Base-by-base conservation (phyloP, 2,329 filamentous ascomycete genomes). In the Rhexocercosporidium sp. region DNA sequence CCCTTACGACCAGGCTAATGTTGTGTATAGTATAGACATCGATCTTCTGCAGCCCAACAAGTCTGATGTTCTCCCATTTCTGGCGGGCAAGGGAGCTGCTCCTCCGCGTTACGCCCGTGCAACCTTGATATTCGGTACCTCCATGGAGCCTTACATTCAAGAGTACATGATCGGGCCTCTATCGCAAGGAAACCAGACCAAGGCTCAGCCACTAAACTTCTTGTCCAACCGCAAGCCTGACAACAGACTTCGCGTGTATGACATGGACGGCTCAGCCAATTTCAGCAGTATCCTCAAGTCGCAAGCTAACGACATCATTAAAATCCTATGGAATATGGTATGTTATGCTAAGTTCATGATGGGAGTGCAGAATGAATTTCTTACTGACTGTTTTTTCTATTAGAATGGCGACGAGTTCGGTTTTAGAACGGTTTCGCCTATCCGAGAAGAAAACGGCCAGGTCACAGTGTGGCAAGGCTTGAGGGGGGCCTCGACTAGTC, bases 381-480 rank as follows among this genome's bases (percentile, higher is more conserved):
- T 41, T 41, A 41, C 39, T 41, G 39, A 41, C 39, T 41, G 4
- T 41, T 41, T 5, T 41, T 41, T 41, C 39, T 41, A 41, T 41
- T 41, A 41, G 39, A 18, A 14, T 41, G 39, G 6, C 39, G 39
- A 41, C 39, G 39, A 41, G 6, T 41, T 41, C 39, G 14, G 39
- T 41, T 12, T 41, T 12, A 41, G 6, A 12, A 41, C 39, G 39
- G 80, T 76, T 27, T 79, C 79, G 18, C 75, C 74, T 11, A 70
- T 75, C 37, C 81, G 81, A 1, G 63, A 74, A 2, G 79, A 80
- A 16, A 81, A 82, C 65, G 81, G 83, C 68, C 82, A 79, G 0
- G 70, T 82, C 5, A 75, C 78, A 31, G 75, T 81, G 47, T 80
- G 62, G 63, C 62, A 62, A 37, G 16, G 44, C 2, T 64, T 68